A percentile compares a stretch with the other conserved stretches of the same genome.
phyloP scores from a whole-genome alignment of 2,329 filamentous ascomycete species.

The Sordariomycetes sp. region DNA sequence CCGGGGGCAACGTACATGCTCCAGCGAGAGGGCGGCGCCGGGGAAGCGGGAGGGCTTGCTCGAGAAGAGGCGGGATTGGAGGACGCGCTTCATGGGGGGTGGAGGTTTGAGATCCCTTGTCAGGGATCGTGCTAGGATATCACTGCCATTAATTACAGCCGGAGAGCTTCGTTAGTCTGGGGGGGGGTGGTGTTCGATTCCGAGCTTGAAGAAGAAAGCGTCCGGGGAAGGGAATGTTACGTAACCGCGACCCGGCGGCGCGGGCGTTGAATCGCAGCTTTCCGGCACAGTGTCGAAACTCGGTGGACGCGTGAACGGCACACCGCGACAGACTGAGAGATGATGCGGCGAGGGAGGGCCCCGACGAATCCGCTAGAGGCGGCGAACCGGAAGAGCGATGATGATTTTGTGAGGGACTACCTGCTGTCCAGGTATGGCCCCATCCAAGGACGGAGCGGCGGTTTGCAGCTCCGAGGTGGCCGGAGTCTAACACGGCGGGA shows the following conservation, averaged over 20 bases:
- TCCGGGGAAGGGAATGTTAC: not conserved
- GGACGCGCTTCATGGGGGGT: not conserved
- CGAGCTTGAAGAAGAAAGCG: not conserved
- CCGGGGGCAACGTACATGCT: slow-evolving; percentile 35
- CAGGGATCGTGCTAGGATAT: not conserved
- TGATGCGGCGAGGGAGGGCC: slow-evolving; percentile 1
- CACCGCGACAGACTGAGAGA: not conserved
- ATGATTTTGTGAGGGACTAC: slow-evolving; percentile 33
- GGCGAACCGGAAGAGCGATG: slow-evolving; percentile 32
- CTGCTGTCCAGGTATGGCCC: slow-evolving; percentile 28
- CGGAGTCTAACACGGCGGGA: not conserved
- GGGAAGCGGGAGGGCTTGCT: slow-evolving; percentile 17
- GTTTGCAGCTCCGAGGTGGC: no score
- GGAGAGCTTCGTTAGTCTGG: no score
- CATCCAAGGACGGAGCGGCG: not conserved
- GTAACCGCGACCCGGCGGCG: not conserved
- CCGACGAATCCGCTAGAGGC: slow-evolving; percentile 25
- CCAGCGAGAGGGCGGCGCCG: slow-evolving; percentile 34
- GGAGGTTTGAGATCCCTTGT: not conserved
- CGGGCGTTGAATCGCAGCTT: not conserved
- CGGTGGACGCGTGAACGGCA: not conserved
- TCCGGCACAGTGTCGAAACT: not conserved
- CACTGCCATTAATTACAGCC: not conserved
- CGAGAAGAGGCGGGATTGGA: slow-evolving; percentile 9
- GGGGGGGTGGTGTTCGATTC: not conserved